phyloP scores from a whole-genome alignment of 2,329 filamentous ascomycete genomes.

The Colletotrichum orbiculare region DNA sequence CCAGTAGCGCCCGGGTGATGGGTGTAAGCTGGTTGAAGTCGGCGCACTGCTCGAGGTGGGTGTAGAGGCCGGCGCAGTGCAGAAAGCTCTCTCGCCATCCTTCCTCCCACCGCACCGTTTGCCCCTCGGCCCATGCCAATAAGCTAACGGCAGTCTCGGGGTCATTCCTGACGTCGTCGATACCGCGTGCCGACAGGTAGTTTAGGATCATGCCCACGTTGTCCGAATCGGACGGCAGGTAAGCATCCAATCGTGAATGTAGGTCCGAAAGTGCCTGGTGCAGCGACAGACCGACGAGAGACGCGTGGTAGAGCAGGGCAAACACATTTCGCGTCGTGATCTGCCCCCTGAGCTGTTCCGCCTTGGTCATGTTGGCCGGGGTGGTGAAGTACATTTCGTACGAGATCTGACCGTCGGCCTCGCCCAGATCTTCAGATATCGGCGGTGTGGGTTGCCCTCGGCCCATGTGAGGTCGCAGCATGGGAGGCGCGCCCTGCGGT shows the following conservation, averaged over 20 bases:
- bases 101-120: constrained; percentile 71
- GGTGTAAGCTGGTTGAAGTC: constrained; percentile 70
- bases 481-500: constrained; percentile 53
- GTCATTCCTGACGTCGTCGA: constrained; percentile 73
- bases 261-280: constrained; percentile 73
- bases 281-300: constrained; percentile 72
- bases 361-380: constrained; percentile 59
- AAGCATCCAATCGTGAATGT: constrained; percentile 68
- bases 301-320: constrained; percentile 71
- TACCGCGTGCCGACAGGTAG: constrained; percentile 67
- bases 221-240: constrained; percentile 66
- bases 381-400: constrained; percentile 74
- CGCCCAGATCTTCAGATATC: constrained; percentile 57
- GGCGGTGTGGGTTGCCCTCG: constrained; percentile 55
- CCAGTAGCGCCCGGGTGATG: constrained; percentile 71
- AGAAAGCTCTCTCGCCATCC: constrained; percentile 76
- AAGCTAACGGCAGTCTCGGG: constrained; percentile 69
- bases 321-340: constrained; percentile 77
- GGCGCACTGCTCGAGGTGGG: constrained; percentile 59
- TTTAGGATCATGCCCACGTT: constrained; percentile 69
- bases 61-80: constrained; percentile 74
- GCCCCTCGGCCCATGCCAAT: constrained; percentile 74
- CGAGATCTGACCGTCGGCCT: constrained; percentile 65
- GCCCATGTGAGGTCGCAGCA: constrained; percentile 46
- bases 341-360: constrained; percentile 66